Evolutionary conservation across 352 stramenopile genomes (phyloP).

Genomic region (Peronosclerospora sorghi): DNA sequence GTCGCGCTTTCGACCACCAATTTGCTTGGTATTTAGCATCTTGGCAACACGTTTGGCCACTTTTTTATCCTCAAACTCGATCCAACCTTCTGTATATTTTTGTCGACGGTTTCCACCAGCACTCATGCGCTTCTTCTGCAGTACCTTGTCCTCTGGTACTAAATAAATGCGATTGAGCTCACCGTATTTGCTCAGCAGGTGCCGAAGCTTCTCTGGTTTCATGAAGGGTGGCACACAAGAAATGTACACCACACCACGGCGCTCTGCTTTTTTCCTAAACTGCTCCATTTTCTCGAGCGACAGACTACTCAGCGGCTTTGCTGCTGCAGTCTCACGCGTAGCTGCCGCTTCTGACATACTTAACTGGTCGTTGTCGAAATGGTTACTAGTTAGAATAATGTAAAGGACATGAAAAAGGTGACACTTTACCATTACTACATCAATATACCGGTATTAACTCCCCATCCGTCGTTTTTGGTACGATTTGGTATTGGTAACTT

Average conservation of each 20-base stretch:
- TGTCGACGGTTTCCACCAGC: slow-evolving; percentile 82
- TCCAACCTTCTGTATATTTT: slow-evolving; percentile 95
- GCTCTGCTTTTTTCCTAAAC: slow-evolving; percentile 41
- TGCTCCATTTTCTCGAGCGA: slow-evolving; percentile 36
- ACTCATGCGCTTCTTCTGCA: slow-evolving; percentile 86
- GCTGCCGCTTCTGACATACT: too few species aligned
- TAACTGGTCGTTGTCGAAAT: too few species aligned
- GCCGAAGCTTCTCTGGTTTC: slow-evolving; percentile 93
- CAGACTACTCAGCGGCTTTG: too few species aligned
- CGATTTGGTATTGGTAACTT: too few species aligned
- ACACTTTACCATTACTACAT: too few species aligned
- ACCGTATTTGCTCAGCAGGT: slow-evolving; percentile 87
- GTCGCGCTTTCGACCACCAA: slow-evolving; percentile 89
- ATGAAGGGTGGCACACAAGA: slow-evolving; percentile 93
- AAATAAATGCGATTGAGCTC: slow-evolving; percentile 93
- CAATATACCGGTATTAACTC: too few species aligned
- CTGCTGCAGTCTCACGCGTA: too few species aligned
- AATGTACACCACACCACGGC: slow-evolving; percentile 84
- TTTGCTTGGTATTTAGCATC: slow-evolving; percentile 89
- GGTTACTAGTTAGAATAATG: too few species aligned
- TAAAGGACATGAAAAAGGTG: too few species aligned
- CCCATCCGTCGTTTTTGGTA: too few species aligned
- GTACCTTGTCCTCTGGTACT: slow-evolving; percentile 90
- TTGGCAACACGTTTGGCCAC: slow-evolving; percentile 89
- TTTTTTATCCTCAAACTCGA: slow-evolving; percentile 98